phyloP scores from a whole-genome alignment of 1,284 basidiomycete species.

The Cryptococcus neoformans region DNA sequence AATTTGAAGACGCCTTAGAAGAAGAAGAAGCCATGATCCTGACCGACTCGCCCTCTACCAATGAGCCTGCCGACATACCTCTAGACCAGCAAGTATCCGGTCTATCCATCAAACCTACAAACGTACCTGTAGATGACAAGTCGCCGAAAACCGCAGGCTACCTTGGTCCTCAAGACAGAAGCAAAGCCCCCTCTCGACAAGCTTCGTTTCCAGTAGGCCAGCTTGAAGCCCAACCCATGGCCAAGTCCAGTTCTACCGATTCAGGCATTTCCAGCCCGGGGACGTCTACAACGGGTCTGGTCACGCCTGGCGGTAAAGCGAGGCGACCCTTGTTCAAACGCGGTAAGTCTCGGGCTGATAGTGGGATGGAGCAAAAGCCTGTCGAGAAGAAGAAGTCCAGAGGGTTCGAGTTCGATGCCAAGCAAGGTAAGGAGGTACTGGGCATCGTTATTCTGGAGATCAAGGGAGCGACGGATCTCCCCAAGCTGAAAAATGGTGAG shows the following conservation, averaged over 20 bases:
- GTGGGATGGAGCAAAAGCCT: slow-evolving; percentile 4
- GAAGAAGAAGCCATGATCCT: slow-evolving; percentile 29
- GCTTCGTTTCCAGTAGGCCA: slow-evolving; percentile 9
- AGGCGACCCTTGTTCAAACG: slow-evolving; percentile 25
- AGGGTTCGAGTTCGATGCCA: slow-evolving; percentile 65
- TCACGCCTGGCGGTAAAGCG: slow-evolving; percentile 26
- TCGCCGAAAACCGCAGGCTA: slow-evolving; percentile 17
- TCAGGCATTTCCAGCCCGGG: slow-evolving; percentile 10
- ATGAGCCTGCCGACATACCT: slow-evolving; percentile 7
- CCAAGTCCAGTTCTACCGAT: slow-evolving; percentile 5
- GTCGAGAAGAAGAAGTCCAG: slow-evolving; percentile 23
- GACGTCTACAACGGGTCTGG: slow-evolving; percentile 17
- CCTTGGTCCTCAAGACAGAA: slow-evolving; percentile 10
- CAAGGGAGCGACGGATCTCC: slow-evolving; percentile 72
- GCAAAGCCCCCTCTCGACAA: slow-evolving; percentile 14
- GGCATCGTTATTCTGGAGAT: slow-evolving; percentile 89
- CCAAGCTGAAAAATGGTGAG: slow-evolving; percentile 80
- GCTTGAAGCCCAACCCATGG: slow-evolving; percentile 9
- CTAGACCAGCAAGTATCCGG: slow-evolving; percentile 9
- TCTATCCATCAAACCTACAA: slow-evolving; percentile 4
- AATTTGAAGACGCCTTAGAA: slow-evolving; percentile 45
- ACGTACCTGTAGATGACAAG: slow-evolving; percentile 1
- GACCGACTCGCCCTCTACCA: slow-evolving; percentile 18
- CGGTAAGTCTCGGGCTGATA: slow-evolving; percentile 11
- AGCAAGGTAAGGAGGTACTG: slow-evolving; percentile 65